These are phyloP conservation scores for Podospora pseudopauciseta DNA, from an alignment of 495 filamentous ascomycete genomes.

Conservation along the genomic window DNA sequence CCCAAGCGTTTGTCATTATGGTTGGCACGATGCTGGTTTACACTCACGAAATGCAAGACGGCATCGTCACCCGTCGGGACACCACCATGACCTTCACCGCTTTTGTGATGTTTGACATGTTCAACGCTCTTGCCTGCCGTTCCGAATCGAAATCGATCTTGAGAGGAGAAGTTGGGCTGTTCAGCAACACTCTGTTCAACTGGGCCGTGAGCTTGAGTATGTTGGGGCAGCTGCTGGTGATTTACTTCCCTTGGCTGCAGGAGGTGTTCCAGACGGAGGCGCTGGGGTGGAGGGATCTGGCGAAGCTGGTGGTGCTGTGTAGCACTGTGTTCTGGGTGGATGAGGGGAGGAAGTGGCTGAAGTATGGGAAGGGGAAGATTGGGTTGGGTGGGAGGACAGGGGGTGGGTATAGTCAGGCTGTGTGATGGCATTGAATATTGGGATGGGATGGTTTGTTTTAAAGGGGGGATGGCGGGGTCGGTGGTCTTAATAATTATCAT, in stretches of 20 bases:
- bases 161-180: conserved; percentile 75
- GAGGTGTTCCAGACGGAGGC: conserved; percentile 94
- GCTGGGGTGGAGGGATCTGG: conserved; percentile 65
- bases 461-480: neutral
- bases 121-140: conserved; percentile 91
- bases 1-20: conserved; percentile 87
- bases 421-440: conserved; percentile 29
- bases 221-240: conserved; percentile 79
- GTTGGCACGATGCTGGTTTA: conserved; percentile 87
- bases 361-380: conserved; percentile 36
- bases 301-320: conserved; percentile 66
- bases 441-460: neutral
- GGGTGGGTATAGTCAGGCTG: conserved; percentile 48
- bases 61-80: conserved; percentile 82
- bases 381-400: conserved; percentile 33
- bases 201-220: conserved; percentile 83
- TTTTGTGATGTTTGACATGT: conserved; percentile 99
- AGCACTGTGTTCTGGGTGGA: conserved; percentile 94
- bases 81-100: conserved; percentile 99
- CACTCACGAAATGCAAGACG: conserved; percentile 82
- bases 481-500: neutral
- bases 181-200: conserved; percentile 91
- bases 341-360: conserved; percentile 77
- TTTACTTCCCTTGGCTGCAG: conserved; percentile 92
- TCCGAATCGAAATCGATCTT: conserved; percentile 87